These are phyloP conservation scores for Pyrus pyrifolia DNA, from an alignment of 306 rosid species.

Conservation along the genomic window DNA sequence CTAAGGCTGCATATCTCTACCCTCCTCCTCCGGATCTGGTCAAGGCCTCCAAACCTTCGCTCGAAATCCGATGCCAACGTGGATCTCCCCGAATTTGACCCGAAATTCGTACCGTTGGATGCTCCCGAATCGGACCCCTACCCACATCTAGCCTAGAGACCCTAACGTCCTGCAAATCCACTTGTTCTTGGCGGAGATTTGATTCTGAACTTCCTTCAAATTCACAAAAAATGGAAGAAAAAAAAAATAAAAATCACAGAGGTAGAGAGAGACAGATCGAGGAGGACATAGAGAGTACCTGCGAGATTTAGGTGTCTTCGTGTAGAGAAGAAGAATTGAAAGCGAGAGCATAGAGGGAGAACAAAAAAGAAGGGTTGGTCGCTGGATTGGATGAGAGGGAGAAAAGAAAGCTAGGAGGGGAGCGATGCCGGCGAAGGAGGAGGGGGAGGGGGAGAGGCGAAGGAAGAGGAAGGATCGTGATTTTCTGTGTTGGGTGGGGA, in stretches of 20 bases:
- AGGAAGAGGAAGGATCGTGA: too few species aligned
- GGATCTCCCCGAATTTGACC: conserved; percentile 40
- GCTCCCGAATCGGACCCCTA: conserved; percentile 42
- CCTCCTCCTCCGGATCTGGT: too few species aligned
- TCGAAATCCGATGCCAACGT: conserved; percentile 5
- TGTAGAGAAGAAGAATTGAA: conserved; percentile 16
- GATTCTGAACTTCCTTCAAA: conserved; percentile 61
- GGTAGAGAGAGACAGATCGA: background rate
- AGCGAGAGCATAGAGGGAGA: conserved; percentile 15
- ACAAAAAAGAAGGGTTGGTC: background rate
- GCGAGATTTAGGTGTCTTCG: conserved; percentile 42
- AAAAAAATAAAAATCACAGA: background rate
- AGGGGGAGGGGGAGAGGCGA: too few species aligned
- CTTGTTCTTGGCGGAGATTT: conserved; percentile 12
- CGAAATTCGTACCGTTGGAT: conserved; percentile 38
- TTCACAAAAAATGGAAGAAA: background rate
- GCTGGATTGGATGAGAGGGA: too few species aligned
- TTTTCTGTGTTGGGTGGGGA: too few species aligned
- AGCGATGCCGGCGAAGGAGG: too few species aligned
- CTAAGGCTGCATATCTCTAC: too few species aligned
- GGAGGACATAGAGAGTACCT: conserved; percentile 23
- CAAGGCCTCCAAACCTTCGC: too few species aligned
- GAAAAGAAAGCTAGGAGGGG: too few species aligned
- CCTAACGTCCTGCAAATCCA: conserved; percentile 40
- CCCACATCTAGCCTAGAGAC: conserved; percentile 43